These are phyloP conservation scores for Heliocybe sulcata DNA, from an alignment of 1,284 basidiomycete species.

Conservation along the genomic window DNA sequence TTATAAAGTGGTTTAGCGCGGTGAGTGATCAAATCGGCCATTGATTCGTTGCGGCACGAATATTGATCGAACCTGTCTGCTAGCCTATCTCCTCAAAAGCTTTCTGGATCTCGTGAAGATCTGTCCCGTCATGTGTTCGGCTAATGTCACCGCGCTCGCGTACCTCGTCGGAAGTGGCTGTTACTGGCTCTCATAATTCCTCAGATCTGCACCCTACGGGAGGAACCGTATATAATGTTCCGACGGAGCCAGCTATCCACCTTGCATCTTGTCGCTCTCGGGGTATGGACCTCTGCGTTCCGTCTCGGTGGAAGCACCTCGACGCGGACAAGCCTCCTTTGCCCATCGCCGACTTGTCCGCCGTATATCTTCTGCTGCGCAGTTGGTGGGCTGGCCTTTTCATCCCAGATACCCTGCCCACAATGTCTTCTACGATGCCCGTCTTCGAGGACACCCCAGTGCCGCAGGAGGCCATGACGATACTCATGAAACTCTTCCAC, in stretches of 20 bases:
- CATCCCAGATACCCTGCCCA: not conserved
- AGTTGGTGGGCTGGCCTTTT: not conserved
- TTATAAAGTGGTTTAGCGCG: too few species aligned
- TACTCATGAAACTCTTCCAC: not conserved
- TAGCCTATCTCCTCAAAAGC: not conserved
- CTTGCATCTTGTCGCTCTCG: not conserved
- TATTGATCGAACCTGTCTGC: not conserved
- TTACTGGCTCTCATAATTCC: not conserved
- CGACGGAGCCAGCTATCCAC: not conserved
- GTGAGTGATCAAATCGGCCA: too few species aligned
- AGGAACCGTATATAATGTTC: not conserved
- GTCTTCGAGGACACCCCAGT: not conserved
- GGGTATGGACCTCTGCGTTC: not conserved
- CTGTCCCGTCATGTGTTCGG: not conserved
- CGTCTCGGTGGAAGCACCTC: not conserved
- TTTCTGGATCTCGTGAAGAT: not conserved
- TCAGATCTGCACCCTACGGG: not conserved
- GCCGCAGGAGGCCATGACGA: not conserved
- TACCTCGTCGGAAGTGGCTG: not conserved
- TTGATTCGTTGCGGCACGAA: not conserved
- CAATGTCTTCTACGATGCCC: not conserved
- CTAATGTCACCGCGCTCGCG: not conserved
- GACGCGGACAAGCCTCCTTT: not conserved
- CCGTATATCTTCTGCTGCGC: too few species aligned
- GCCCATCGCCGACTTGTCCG: not conserved